These are phyloP conservation scores for Trematosphaeria pertusa DNA, from an alignment of 2,329 filamentous ascomycete species.

Conservation along the genomic window DNA sequence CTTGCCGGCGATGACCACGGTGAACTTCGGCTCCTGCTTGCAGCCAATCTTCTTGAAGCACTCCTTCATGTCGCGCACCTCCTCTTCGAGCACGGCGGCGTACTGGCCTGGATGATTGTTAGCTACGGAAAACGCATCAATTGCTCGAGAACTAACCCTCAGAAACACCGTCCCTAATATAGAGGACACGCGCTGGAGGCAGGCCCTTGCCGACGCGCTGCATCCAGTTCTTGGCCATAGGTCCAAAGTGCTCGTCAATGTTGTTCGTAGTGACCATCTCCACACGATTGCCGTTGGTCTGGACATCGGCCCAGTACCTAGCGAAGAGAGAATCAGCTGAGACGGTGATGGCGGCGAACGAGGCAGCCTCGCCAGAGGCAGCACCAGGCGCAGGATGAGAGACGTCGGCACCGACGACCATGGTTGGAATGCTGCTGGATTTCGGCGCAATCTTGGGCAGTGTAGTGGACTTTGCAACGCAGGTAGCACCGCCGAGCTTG, in stretches of 20 bases:
- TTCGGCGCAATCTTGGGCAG: slow-evolving; percentile 35
- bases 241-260: slow-evolving; percentile 69
- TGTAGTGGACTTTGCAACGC: slow-evolving; percentile 52
- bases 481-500: slow-evolving; percentile 87
- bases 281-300: slow-evolving; percentile 82
- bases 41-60: slow-evolving; percentile 56
- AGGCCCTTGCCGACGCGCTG: slow-evolving; percentile 59
- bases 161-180: slow-evolving; percentile 90
- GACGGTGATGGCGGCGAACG: slow-evolving; percentile 86
- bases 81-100: slow-evolving; percentile 76
- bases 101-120: too few relatives aligned
- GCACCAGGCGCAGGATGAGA: slow-evolving; percentile 76
- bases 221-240: slow-evolving; percentile 71
- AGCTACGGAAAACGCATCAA: too few relatives aligned
- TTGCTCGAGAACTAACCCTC: slow-evolving; percentile 85
- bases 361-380: slow-evolving; percentile 58
- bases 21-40: slow-evolving; percentile 68
- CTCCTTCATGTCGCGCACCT: slow-evolving; percentile 74
- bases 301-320: slow-evolving; percentile 78
- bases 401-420: slow-evolving; percentile 91
- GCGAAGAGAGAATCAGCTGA: slow-evolving; percentile 74
- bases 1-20: slow-evolving; percentile 89
- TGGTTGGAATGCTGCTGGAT: slow-evolving; percentile 57
- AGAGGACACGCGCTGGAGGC: slow-evolving; percentile 78
- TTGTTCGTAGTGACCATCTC: slow-evolving; percentile 79